Conservation (phyloP, 2,329 filamentous ascomycete genomes). For the Talaromyces sp. region DNA sequence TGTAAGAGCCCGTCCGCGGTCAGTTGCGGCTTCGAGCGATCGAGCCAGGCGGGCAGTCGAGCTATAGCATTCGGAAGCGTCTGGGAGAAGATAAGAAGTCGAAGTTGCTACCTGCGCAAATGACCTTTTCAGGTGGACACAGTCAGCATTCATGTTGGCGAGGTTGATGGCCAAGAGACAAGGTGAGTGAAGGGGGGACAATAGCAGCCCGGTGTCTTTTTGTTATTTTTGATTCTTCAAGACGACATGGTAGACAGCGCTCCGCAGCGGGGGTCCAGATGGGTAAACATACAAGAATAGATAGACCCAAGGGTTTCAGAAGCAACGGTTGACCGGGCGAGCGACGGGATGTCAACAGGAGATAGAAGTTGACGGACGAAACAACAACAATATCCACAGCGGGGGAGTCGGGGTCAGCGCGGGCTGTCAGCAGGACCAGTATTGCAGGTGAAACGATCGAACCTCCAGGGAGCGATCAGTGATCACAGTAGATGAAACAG, state of each 20-base stretch:
- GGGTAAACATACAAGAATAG: slow-evolving; percentile 10
- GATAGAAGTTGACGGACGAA: slow-evolving; percentile 4
- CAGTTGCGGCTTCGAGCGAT: slow-evolving; percentile 19
- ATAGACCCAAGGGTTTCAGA: slow-evolving; percentile 3
- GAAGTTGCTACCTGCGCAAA: slow-evolving; percentile 39
- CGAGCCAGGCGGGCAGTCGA: slow-evolving; percentile 19
- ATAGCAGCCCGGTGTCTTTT: not conserved
- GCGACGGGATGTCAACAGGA: slow-evolving; percentile 6
- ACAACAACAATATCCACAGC: slow-evolving; percentile 8
- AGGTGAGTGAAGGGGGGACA: slow-evolving; percentile 7
- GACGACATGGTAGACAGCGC: not conserved
- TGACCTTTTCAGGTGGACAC: slow-evolving; percentile 26
- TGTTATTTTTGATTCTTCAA: not conserved
- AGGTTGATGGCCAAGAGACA: not conserved
- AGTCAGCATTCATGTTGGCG: slow-evolving; percentile 21
- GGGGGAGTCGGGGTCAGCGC: not conserved
- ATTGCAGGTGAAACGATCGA: slow-evolving; percentile 26
- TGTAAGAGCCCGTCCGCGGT: slow-evolving; percentile 22
- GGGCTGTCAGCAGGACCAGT: not conserved
- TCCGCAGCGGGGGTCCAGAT: not conserved
- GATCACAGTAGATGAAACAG: slow-evolving; percentile 15
- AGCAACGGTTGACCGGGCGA: not conserved
- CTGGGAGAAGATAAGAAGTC: slow-evolving; percentile 19
- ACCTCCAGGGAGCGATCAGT: slow-evolving; percentile 37
- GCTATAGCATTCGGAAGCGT: slow-evolving; percentile 23